phyloP scores from a whole-genome alignment of 1,284 basidiomycete species.

The Ustilago crameri region DNA sequence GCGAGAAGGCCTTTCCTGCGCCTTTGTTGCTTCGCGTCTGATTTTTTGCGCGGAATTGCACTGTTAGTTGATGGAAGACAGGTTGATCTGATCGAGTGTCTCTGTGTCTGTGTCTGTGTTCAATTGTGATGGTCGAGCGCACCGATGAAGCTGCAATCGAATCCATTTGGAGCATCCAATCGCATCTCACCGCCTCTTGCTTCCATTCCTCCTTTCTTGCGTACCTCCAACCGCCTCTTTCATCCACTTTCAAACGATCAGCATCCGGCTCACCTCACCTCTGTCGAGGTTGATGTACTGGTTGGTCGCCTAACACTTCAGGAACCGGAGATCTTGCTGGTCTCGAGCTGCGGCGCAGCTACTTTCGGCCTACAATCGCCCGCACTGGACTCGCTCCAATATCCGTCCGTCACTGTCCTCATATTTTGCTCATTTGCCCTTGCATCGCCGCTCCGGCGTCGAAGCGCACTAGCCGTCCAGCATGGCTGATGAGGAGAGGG shows the following conservation, averaged over 20 bases:
- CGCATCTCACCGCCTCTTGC: neutral
- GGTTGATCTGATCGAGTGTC: conserved; percentile 19
- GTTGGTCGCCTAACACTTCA: conserved; percentile 3
- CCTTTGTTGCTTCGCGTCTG: neutral
- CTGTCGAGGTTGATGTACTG: neutral
- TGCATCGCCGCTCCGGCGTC: neutral
- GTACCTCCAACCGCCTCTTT: neutral
- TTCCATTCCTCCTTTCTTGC: neutral
- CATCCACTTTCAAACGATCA: neutral
- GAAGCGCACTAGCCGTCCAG: neutral
- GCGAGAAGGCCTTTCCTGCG: neutral
- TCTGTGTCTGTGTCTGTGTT: too few relatives aligned
- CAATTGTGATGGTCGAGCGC: neutral
- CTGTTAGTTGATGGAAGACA: conserved; percentile 1
- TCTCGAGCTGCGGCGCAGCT: conserved; percentile 3
- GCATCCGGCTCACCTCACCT: neutral
- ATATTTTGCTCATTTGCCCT: too few relatives aligned
- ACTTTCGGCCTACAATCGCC: neutral
- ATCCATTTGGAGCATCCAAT: neutral
- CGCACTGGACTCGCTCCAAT: neutral
- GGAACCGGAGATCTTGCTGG: neutral
- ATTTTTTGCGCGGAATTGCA: neutral
- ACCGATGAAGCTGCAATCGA: neutral
- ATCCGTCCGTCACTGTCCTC: neutral
- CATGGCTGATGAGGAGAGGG: conserved; percentile 45